Conservation (phyloP, 768 basidiomycete species). For the Mycena haematopus region DNA sequence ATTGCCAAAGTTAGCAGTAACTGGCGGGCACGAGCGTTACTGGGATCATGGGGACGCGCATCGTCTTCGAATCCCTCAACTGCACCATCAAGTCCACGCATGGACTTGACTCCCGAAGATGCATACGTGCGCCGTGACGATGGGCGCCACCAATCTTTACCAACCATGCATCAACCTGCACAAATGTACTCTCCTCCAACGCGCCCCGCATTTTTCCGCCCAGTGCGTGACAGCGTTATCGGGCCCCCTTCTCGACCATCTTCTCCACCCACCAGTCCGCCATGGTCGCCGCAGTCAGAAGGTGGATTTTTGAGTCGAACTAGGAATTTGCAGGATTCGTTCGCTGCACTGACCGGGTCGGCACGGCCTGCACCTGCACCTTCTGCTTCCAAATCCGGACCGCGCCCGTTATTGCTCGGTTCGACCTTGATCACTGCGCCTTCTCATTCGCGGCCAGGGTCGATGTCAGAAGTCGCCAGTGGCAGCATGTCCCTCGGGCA, state of each 20-base stretch:
- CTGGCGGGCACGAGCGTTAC: constrained; percentile 70
- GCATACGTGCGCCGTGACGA: constrained; percentile 18
- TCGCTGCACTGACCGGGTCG: constrained; percentile 47
- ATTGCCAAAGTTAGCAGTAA: constrained; percentile 79
- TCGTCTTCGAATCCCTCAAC: constrained; percentile 20
- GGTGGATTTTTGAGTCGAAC: constrained; percentile 46
- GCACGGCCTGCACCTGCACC: constrained; percentile 40
- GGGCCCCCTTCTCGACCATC: constrained; percentile 32
- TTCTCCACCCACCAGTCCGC: constrained; percentile 43
- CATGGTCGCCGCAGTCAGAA: constrained; percentile 34
- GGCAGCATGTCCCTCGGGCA: constrained; percentile 56
- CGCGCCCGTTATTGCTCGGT: constrained; percentile 70
- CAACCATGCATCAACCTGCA: constrained; percentile 42
- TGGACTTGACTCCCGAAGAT: constrained; percentile 5
- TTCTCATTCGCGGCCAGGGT: constrained; percentile 16
- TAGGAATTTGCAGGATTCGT: constrained; percentile 48
- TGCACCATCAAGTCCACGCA: constrained; percentile 20
- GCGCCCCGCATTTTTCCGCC: constrained; percentile 62
- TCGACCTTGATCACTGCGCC: constrained; percentile 50
- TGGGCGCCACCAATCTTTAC: constrained; percentile 48
- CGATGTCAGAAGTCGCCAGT: constrained; percentile 47
- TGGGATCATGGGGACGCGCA: constrained; percentile 47
- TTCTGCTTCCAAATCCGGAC: constrained; percentile 55
- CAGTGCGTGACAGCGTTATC: constrained; percentile 62
- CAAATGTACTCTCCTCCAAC: constrained; percentile 57